These are phyloP conservation scores for Omphalotus olearius DNA, from an alignment of 1,284 basidiomycete species.

Conservation along the genomic window DNA sequence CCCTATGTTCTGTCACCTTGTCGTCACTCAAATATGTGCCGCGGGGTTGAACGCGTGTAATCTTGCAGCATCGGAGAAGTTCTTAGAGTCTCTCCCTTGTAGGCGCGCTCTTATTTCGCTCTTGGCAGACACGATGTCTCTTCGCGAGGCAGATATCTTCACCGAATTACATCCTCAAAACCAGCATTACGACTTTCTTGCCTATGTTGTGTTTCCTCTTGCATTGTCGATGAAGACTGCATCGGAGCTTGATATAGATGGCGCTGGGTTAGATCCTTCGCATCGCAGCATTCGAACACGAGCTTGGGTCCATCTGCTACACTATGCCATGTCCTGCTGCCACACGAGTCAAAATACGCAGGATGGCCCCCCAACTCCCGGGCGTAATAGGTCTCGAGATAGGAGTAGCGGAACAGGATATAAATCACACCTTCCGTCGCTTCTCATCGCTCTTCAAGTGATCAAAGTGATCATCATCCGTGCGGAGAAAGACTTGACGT, in stretches of 20 bases:
- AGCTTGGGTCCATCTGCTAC: constrained; percentile 65
- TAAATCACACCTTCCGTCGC: constrained; percentile 38
- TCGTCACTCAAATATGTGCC: constrained; percentile 56
- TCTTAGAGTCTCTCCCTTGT: constrained; percentile 45
- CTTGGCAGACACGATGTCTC: constrained; percentile 46
- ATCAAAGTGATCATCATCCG: constrained; percentile 68
- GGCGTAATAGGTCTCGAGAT: constrained; percentile 16
- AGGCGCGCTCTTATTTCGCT: constrained; percentile 50
- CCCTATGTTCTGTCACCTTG: constrained; percentile 43
- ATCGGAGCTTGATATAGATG: constrained; percentile 38
- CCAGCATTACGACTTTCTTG: constrained; percentile 55
- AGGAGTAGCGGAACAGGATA: constrained; percentile 18
- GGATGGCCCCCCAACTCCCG: not conserved
- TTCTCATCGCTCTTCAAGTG: constrained; percentile 60
- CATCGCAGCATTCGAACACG: constrained; percentile 41
- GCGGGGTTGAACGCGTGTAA: constrained; percentile 57
- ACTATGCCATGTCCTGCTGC: constrained; percentile 51
- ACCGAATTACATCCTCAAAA: constrained; percentile 51
- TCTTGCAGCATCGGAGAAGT: constrained; percentile 47
- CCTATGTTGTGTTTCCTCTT: constrained; percentile 61
- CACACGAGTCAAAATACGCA: constrained; percentile 20
- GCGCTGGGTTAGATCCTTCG: constrained; percentile 38
- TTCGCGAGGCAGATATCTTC: constrained; percentile 54
- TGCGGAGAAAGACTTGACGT: constrained; percentile 56
- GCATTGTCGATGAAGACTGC: constrained; percentile 51